phyloP scores from a whole-genome alignment of 352 stramenopile genomes.

The Globisporangium cylindrosporum region DNA sequence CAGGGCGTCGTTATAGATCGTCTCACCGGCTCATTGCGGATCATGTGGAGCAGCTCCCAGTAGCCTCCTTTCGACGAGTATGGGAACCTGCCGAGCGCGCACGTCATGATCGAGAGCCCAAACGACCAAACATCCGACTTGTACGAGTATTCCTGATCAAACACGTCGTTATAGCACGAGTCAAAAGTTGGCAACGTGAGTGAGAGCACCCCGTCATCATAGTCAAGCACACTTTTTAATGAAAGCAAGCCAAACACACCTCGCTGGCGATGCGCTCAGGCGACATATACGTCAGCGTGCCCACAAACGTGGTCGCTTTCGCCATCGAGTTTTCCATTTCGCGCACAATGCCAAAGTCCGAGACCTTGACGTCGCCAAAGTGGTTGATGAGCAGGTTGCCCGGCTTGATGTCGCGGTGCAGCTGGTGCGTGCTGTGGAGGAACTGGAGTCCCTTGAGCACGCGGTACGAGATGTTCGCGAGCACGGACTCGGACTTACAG shows the following conservation, averaged over 20 bases:
- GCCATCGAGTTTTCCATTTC: constrained; percentile 86
- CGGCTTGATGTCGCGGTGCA: constrained; percentile 95
- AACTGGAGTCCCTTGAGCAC: constrained; percentile 87
- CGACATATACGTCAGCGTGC: constrained; percentile 93
- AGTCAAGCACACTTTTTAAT: no score
- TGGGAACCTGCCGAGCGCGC: constrained; percentile 85
- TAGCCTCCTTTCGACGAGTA: constrained; percentile 86
- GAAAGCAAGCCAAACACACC: constrained; percentile 17
- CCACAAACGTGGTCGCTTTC: constrained; percentile 90
- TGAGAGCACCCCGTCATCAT: no score
- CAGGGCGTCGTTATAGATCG: neutral
- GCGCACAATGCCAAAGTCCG: constrained; percentile 81
- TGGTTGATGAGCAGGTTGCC: constrained; percentile 94
- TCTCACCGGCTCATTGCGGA: constrained; percentile 75
- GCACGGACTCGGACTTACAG: constrained; percentile 81
- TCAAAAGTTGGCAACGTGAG: no score
- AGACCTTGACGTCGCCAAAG: constrained; percentile 89
- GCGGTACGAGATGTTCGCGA: constrained; percentile 87
- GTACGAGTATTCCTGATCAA: constrained; percentile 74
- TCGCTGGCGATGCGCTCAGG: constrained; percentile 91
- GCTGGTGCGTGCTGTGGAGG: constrained; percentile 86
- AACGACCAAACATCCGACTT: constrained; percentile 88
- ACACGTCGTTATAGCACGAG: neutral
- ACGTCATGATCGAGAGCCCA: constrained; percentile 87
- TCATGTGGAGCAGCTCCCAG: constrained; percentile 89